Evolutionary conservation across 2,329 filamentous ascomycete species (phyloP).

Genomic region (Dendryphion nanum): DNA sequence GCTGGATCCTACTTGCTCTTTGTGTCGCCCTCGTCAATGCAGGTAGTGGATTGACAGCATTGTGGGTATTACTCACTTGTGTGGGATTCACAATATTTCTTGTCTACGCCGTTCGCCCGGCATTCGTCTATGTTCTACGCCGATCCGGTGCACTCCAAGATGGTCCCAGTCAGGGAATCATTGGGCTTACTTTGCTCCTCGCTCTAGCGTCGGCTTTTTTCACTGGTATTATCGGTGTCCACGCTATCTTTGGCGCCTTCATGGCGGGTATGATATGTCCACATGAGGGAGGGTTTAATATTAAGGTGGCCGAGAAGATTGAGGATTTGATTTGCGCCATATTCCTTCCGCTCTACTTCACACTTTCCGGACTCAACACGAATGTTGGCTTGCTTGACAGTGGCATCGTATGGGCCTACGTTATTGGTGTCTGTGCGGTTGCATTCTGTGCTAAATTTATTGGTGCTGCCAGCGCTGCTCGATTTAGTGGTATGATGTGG

Average conservation of each 20-base stretch:
- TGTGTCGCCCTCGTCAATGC: slow-evolving; percentile 91
- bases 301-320: slow-evolving; percentile 85
- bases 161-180: slow-evolving; percentile 78
- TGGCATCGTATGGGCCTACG: slow-evolving; percentile 83
- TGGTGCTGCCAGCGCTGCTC: slow-evolving; percentile 75
- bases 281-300: slow-evolving; percentile 81
- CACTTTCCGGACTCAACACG: slow-evolving; percentile 81
- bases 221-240: slow-evolving; percentile 82
- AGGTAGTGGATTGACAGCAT: slow-evolving; percentile 71
- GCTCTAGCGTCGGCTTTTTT: slow-evolving; percentile 80
- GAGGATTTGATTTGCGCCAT: slow-evolving; percentile 81
- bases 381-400: slow-evolving; percentile 78
- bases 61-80: slow-evolving; percentile 75
- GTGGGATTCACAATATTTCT: slow-evolving; percentile 74
- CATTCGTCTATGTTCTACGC: slow-evolving; percentile 69
- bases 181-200: slow-evolving; percentile 75
- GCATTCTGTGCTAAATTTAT: slow-evolving; percentile 81
- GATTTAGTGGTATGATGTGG: slow-evolving; percentile 74
- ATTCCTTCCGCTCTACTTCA: slow-evolving; percentile 87
- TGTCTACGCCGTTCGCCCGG: slow-evolving; percentile 66
- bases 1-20: slow-evolving; percentile 88
- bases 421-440: slow-evolving; percentile 73
- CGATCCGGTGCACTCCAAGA: slow-evolving; percentile 75
- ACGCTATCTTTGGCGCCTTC: slow-evolving; percentile 90
- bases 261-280: slow-evolving; percentile 83